Percentiles rank a stretch among this genome's conserved stretches.
These are phyloP conservation scores for Ambrosia hybrid DNA, from an alignment of 140 eudicot genomes.

Conservation along the genomic window DNA sequence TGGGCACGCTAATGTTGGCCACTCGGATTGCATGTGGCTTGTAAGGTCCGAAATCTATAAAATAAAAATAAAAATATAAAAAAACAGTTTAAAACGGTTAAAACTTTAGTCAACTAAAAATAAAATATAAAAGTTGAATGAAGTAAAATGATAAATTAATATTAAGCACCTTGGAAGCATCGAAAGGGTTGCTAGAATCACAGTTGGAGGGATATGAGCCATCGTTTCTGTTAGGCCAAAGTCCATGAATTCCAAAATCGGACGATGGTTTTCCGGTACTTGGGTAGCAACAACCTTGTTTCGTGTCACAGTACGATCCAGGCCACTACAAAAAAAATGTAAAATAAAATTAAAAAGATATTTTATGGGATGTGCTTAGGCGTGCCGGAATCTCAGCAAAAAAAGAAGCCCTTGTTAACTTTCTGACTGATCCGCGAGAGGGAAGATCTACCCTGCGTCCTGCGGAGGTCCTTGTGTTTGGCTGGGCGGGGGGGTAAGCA, in stretches of 20 bases:
- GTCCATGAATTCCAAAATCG: conserved; percentile 53
- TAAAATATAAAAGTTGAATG: not conserved
- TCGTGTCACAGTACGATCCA: conserved; percentile 45
- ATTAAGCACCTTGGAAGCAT: conserved; percentile 37
- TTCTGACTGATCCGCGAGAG: too few relatives aligned
- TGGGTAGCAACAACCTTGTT: conserved; percentile 46
- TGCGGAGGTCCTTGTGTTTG: too few relatives aligned
- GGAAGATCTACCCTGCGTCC: too few relatives aligned
- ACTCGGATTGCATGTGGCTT: conserved; percentile 30
- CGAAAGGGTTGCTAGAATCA: conserved; percentile 27
- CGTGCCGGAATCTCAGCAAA: too few relatives aligned
- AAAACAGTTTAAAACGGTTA: not conserved
- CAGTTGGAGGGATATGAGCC: conserved; percentile 47
- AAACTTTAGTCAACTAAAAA: not conserved
- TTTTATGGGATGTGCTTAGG: too few relatives aligned
- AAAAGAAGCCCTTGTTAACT: too few relatives aligned
- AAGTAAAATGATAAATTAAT: not conserved
- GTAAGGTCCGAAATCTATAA: conserved; percentile 41
- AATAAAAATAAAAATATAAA: not conserved
- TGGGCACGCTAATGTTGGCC: conserved; percentile 65
- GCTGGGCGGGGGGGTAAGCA: too few relatives aligned
- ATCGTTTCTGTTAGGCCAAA: conserved; percentile 50
- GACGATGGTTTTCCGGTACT: conserved; percentile 49
- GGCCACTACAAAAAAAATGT: conserved; percentile 46
- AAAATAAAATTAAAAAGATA: too few relatives aligned